Base-by-base conservation (phyloP, 192 early-diverging fungal species). In the Jimgerdemannia lactiflua region DNA sequence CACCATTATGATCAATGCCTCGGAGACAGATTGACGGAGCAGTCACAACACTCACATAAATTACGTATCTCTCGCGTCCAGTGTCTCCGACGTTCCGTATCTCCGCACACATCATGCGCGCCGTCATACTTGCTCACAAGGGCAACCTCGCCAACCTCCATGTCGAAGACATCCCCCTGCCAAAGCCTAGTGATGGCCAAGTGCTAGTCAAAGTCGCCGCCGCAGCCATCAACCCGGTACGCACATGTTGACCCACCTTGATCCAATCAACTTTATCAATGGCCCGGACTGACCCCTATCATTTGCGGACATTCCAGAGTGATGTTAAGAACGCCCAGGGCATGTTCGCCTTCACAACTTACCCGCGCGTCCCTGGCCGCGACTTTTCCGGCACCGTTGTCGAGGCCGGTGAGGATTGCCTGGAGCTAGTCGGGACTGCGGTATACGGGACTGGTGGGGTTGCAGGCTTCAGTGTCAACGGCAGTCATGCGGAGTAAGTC, bases 291-390 rank as follows among this genome's bases (percentile, higher is more conserved):
- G 49, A 59, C 49, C 49, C 6, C 49, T 59, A 59, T 59, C 14
- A 59, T 59, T 59, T 59, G 49, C 14, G 49, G 6, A 59, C 14
- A 6, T 59, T 59, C 8, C 14, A 59, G 49, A 71, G 71, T 71
- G 71, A 71, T 44, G 43, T 71, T 44, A 44, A 6, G 64, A 71
- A 71, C 71, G 71, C 71, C 64, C 64, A 44, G 42, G 71, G 71
- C 39, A 44, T 39, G 3, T 71, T 71, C 64, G 42, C 71, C 64
- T 39, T 63, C 10, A 71, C 71, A 49, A 71, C 71, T 63, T 71
- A 63, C 43, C 71, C 71, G 39, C 71, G 71, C 71, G 64, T 71
- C 71, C 71, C 71, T 63, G 71, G 71, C 64, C 71, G 71, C 64
- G 71, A 71, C 64, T 71, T 71, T 54, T 44, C 71, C 39, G 71